Base-by-base conservation (phyloP, 208 protist genomes). In the Leishmania braziliensis region DNA sequence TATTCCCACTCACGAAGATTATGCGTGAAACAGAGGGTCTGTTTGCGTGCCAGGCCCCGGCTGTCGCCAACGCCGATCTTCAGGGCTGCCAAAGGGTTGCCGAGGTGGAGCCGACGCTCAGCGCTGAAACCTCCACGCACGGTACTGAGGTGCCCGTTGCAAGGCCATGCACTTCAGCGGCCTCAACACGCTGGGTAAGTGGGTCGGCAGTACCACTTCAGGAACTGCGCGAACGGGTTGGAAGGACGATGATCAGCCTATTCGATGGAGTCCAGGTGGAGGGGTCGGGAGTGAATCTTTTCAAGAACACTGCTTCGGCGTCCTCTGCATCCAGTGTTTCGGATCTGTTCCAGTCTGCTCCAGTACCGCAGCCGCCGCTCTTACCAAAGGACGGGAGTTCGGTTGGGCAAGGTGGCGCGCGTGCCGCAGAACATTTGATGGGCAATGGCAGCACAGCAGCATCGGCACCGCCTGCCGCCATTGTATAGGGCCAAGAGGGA, bases 171-270 rank as follows among this genome's bases (percentile, higher is more conserved):
- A 81, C 77, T 16, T 85, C 75, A 36, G 82, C 76, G 6, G 77
- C 72, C 29, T 50, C 71, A 18, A 81, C 58, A 4, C 81, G 75
- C 23, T 5, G 62, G 5, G 26, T 36, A 6, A 58, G 46, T 26
- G 77, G 48, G n/a, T 62, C 65, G 10, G 33, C 23, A 39, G 75
- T 50, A 5, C 54, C 81, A 5, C 68, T 76, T 1, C 26, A 39
- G 1, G 75, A 84, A 39, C 77, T 80, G 77, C 76, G 82, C 5
- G 51, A 78, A 14, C 76, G 76, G 23, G 76, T 82, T 1, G 78
- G 83, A 10, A 73, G 74, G 16, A 84, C 88, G 4, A 91, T 91
- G 88, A 81, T 91, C 63, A 87, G 74, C 23, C 78, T 91, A 29
- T 91, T 91, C 60, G 83, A 86, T 43, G 78, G 81, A 18, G 60